Conservation (phyloP, 176 grass and related monocot species). For the Avena eriantha region DNA sequence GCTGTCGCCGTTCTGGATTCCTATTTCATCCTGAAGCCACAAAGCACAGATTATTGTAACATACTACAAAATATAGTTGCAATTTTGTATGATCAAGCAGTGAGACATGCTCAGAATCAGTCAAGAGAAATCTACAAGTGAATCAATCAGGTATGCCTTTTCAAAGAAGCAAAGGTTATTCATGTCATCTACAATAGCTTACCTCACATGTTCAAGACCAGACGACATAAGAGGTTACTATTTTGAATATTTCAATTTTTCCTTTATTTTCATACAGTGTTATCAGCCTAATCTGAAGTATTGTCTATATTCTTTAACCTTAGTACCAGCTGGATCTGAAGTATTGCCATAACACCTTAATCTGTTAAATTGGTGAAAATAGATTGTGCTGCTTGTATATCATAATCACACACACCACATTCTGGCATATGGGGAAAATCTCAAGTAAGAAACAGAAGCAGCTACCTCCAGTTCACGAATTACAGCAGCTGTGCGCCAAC, state of each 20-base stretch:
- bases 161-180: background rate
- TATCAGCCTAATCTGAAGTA: background rate
- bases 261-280: background rate
- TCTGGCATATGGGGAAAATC: background rate
- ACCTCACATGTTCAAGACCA: slow-evolving; percentile 15
- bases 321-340: slow-evolving; percentile 17
- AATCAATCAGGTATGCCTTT: background rate
- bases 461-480: slow-evolving; percentile 93
- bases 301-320: background rate
- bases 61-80: slow-evolving; percentile 14
- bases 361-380: background rate
- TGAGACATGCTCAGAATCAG: background rate
- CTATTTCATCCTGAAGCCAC: slow-evolving; percentile 85
- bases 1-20: slow-evolving; percentile 78
- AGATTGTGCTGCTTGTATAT: slow-evolving; percentile 29
- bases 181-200: slow-evolving; percentile 21
- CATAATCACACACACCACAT: background rate
- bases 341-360: slow-evolving; percentile 10
- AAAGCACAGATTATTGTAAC: slow-evolving; percentile 38
- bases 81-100: background rate
- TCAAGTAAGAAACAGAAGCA: slow-evolving; percentile 21
- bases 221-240: background rate
- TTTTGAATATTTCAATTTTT: slow-evolving; percentile 25
- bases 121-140: background rate
- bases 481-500: slow-evolving; percentile 97